Base-by-base conservation (phyloP, 768 basidiomycete genomes). In the Termitomyces sp. region DNA sequence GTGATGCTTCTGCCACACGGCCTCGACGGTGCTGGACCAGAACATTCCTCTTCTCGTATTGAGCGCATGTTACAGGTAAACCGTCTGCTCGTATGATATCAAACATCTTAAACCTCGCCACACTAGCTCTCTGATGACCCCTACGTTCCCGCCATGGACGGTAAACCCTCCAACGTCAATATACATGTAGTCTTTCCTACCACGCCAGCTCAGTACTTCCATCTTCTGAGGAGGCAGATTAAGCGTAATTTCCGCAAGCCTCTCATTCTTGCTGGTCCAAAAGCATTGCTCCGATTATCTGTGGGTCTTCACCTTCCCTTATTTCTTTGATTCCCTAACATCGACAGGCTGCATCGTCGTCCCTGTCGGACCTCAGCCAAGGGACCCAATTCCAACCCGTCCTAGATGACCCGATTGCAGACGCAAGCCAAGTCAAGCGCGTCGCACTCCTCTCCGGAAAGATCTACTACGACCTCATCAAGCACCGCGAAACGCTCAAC, bases 191-290 rank as follows among this genome's bases (percentile, higher is more conserved):
- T 80, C 3, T 94, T 86, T 71, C 91, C 92, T 0, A 94, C 93
- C 1, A 95, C 94, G 0, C 83, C 94, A 0, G 89, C 91, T 0
- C 91, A 96, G 56, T 93, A 94, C 63, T 97, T 96, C 82, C 94
- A 97, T 68, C 77, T 96, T 1, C 75, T 97, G n/a, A 77, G 94
- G 54, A 78, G 94, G 48, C 94, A 96, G 69, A 82, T 94, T 65
- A 77, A 79, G 64, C 77, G 94, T 44, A 92, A 93, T 61, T 95
- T 86, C 72, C 78, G 94, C 55, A 94, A 91, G 67, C 94, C 94
- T 0, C 73, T 96, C 48, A 75, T 96, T 30, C 82, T 97, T 6
- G 89, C 89, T 11, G 86, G 83, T 3, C 94, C 94, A 0, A 97
- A 97, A 65, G 89, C 85, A 1, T 74, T 96, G 12, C 74, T 95